Conservation (phyloP, 2,329 filamentous ascomycete species). For the Alternaria sp. region DNA sequence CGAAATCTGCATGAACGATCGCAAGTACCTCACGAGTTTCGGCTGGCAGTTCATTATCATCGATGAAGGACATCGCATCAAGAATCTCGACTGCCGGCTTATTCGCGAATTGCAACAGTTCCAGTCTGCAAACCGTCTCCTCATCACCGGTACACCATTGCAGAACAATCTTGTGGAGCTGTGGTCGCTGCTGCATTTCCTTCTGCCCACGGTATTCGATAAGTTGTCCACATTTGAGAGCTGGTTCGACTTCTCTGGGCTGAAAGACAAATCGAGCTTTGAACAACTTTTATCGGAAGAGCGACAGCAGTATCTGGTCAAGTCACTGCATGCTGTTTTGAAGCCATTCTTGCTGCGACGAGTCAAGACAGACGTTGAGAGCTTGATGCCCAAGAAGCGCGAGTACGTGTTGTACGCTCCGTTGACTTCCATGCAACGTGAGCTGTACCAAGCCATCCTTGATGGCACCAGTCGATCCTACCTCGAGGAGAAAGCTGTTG, state of each 20-base stretch:
- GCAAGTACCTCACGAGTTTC: conserved; percentile 78
- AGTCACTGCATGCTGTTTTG: conserved; percentile 89
- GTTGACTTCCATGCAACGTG: conserved; percentile 87
- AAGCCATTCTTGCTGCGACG: conserved; percentile 88
- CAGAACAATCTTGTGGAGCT: conserved; percentile 96
- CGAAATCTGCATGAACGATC: conserved; percentile 93
- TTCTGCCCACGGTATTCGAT: conserved; percentile 90
- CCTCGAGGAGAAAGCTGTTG: conserved; percentile 78
- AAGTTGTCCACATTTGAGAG: conserved; percentile 91
- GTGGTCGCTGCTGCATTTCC: conserved; percentile 93
- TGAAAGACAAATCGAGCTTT: conserved; percentile 81
- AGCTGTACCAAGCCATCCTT: conserved; percentile 81
- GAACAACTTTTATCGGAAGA: conserved; percentile 81
- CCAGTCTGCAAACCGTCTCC: conserved; percentile 83
- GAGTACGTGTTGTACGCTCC: conserved; percentile 96
- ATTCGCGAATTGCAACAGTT: conserved; percentile 90
- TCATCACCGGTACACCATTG: conserved; percentile 93
- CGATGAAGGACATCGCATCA: conserved; percentile 95
- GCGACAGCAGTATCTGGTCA: conserved; percentile 76
- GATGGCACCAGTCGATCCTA: conserved; percentile 59
- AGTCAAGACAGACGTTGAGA: conserved; percentile 92
- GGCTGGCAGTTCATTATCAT: conserved; percentile 99
- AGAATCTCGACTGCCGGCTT: conserved; percentile 92
- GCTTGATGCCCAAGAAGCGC: conserved; percentile 89
- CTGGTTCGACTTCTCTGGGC: conserved; percentile 96